Evolutionary conservation across 2,329 filamentous ascomycete genomes (phyloP).

Genomic region (Akanthomyces lecanii): DNA sequence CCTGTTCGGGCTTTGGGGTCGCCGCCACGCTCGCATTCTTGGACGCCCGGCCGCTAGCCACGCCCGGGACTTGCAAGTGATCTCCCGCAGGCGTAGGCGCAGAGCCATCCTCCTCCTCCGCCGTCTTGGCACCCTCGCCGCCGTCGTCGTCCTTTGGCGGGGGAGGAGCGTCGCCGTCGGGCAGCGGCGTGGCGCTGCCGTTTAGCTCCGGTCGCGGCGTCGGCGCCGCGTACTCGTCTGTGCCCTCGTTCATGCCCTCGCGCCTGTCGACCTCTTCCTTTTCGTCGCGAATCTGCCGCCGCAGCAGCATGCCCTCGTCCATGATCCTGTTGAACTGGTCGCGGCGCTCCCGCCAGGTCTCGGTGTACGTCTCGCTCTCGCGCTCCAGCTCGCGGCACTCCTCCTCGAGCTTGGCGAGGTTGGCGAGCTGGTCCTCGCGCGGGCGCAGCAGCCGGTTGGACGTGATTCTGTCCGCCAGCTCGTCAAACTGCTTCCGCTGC

Average conservation of each 20-base stretch:
- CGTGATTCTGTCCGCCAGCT: conserved; percentile 81
- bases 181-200: conserved; percentile 47
- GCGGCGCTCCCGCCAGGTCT: conserved; percentile 77
- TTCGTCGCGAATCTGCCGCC: conserved; percentile 85
- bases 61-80: conserved; percentile 17
- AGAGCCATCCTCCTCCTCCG: conserved; percentile 27
- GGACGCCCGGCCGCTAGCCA: conserved; percentile 23
- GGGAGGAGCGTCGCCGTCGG: conserved; percentile 32
- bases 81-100: conserved; percentile 28
- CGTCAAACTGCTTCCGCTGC: conserved; percentile 81
- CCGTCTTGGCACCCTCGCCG: conserved; percentile 28
- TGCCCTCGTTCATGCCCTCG: conserved; percentile 73
- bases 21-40: conserved; percentile 25
- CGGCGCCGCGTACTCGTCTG: conserved; percentile 53
- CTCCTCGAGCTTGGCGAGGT: conserved; percentile 75
- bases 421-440: conserved; percentile 75
- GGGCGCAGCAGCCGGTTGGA: conserved; percentile 73
- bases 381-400: conserved; percentile 85
- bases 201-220: conserved; percentile 49
- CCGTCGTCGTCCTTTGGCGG: conserved; percentile 23
- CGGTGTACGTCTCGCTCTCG: conserved; percentile 76
- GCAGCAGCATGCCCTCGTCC: conserved; percentile 82
- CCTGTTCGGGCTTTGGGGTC: conserved; percentile 23
- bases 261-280: conserved; percentile 89
- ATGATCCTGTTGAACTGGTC: conserved; percentile 87